These are phyloP conservation scores for Vigna angularis DNA, from an alignment of 306 rosid genomes.

Conservation along the genomic window DNA sequence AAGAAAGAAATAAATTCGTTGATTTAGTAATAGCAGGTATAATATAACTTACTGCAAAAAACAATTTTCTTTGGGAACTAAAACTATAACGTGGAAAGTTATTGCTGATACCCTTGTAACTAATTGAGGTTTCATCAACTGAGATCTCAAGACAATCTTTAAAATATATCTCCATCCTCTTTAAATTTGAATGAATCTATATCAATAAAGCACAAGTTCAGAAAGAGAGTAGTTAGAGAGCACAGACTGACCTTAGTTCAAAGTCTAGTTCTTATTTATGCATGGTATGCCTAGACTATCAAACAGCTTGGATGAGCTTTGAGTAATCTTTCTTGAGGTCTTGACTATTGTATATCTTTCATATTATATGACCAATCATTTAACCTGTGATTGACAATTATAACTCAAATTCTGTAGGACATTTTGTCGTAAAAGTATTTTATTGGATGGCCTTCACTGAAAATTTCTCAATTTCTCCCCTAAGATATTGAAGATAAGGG, in stretches of 20 bases:
- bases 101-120: slow-evolving; percentile 25
- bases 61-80: slow-evolving; percentile 20
- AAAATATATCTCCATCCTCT: slow-evolving; percentile 13
- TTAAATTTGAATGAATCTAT: slow-evolving; percentile 26
- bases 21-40: slow-evolving; percentile 8
- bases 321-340: slow-evolving; percentile 33
- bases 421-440: slow-evolving; percentile 35
- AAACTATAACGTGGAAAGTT: slow-evolving; percentile 13
- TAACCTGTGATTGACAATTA: slow-evolving; percentile 14
- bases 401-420: slow-evolving; percentile 34
- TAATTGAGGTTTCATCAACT: slow-evolving; percentile 12
- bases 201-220: slow-evolving; percentile 30
- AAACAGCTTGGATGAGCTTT: slow-evolving; percentile 30
- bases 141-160: neutral
- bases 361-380: slow-evolving; percentile 21
- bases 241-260: slow-evolving; percentile 39
- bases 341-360: slow-evolving; percentile 21
- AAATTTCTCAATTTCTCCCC: slow-evolving; percentile 45
- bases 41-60: neutral
- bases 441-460: slow-evolving; percentile 35
- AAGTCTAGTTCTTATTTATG: slow-evolving; percentile 23
- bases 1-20: neutral
- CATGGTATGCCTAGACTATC: slow-evolving; percentile 20
- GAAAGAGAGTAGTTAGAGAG: slow-evolving; percentile 21
- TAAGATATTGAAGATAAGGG: slow-evolving; percentile 63